phyloP scores from a whole-genome alignment of 139 green algal species.

The Coelastrella sp. region DNA sequence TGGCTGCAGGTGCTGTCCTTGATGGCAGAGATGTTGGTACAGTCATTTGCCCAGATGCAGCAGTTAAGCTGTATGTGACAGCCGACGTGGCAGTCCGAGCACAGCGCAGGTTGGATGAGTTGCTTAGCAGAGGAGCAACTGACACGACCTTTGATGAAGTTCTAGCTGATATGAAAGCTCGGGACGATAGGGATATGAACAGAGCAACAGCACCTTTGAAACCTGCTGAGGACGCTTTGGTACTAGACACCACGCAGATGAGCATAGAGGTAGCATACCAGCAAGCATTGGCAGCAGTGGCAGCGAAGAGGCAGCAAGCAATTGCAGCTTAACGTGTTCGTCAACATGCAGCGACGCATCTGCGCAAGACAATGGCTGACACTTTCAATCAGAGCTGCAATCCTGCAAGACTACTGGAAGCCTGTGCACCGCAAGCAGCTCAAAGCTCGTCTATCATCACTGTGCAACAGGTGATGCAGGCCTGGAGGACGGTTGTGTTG shows the following conservation, averaged over 20 bases:
- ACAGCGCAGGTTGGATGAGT: constrained; percentile 31
- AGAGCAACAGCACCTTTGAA: constrained; percentile 13
- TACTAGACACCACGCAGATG: constrained; percentile 31
- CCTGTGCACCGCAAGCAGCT: too few species aligned
- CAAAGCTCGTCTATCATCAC: too few species aligned
- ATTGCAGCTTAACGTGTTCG: too few species aligned
- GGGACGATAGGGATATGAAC: constrained; percentile 23
- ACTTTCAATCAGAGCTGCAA: too few species aligned
- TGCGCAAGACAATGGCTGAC: too few species aligned
- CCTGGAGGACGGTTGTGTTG: too few species aligned
- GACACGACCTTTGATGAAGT: constrained; percentile 8
- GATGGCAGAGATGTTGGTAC: constrained; percentile 42
- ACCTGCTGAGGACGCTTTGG: constrained; percentile 39
- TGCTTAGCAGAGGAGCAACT: background rate
- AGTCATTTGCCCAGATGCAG: constrained; percentile 39
- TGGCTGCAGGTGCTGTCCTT: constrained; percentile 25
- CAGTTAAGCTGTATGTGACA: constrained; percentile 41
- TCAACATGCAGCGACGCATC: too few species aligned
- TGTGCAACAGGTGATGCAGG: too few species aligned
- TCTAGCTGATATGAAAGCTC: constrained; percentile 28
- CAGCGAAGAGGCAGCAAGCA: background rate
- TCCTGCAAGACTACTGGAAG: too few species aligned
- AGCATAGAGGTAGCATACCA: constrained; percentile 25
- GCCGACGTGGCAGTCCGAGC: constrained; percentile 27
- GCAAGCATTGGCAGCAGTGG: background rate